phyloP scores from a whole-genome alignment of 495 filamentous ascomycete species.

The Neurospora sp. region DNA sequence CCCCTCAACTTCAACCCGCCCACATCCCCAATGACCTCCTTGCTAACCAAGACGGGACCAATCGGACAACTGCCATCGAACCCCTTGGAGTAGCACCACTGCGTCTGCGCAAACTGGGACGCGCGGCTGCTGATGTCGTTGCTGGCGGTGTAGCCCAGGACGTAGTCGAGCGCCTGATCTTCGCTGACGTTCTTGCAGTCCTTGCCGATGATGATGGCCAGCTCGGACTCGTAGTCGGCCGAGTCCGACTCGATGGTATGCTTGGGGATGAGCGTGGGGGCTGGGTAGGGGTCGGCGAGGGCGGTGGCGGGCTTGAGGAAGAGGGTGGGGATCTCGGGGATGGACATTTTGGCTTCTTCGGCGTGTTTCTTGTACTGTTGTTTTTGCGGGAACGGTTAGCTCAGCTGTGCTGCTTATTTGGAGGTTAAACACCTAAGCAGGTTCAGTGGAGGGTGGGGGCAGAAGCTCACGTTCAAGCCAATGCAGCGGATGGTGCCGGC shows the following conservation, averaged over 20 bases:
- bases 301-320: slow-evolving; percentile 37
- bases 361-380: slow-evolving; percentile 39
- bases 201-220: slow-evolving; percentile 38
- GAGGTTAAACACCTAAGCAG: background rate
- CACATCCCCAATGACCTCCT: slow-evolving; percentile 33
- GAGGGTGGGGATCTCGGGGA: slow-evolving; percentile 34
- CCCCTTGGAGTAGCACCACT: slow-evolving; percentile 40
- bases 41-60: slow-evolving; percentile 47
- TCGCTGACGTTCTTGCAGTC: slow-evolving; percentile 37
- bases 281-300: slow-evolving; percentile 32
- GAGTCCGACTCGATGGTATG: slow-evolving; percentile 28
- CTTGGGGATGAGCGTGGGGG: slow-evolving; percentile 39
- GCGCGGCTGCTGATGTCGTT: slow-evolving; percentile 38
- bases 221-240: slow-evolving; percentile 38
- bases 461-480: slow-evolving; percentile 32
- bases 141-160: slow-evolving; percentile 36
- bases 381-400: slow-evolving; percentile 12
- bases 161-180: slow-evolving; percentile 34
- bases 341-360: slow-evolving; percentile 33
- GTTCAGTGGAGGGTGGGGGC: background rate
- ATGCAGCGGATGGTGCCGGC: slow-evolving; percentile 38
- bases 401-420: background rate
- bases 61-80: slow-evolving; percentile 38
- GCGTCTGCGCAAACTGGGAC: slow-evolving; percentile 34
- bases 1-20: slow-evolving; percentile 28